Evolutionary conservation across 495 filamentous ascomycete species (phyloP).

Genomic region (Tuber borchii): DNA sequence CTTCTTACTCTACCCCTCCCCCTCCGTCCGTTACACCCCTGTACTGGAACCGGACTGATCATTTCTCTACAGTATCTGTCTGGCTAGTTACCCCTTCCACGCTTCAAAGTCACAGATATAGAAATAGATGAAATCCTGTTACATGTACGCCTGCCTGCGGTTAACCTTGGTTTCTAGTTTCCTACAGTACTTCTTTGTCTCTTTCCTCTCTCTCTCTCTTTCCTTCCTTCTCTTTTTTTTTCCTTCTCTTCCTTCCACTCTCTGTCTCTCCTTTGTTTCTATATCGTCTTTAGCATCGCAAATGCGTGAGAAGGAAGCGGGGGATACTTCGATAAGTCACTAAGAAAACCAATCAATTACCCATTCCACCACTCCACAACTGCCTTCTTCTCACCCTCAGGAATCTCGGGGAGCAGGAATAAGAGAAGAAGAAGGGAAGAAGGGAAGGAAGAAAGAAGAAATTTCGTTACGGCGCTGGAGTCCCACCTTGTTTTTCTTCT

Average conservation of each 20-base stretch:
- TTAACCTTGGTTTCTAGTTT: not conserved
- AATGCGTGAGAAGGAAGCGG: not conserved
- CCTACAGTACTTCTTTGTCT: not conserved
- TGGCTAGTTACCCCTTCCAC: not conserved
- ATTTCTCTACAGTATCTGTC: not conserved
- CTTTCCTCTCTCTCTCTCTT: too few relatives aligned
- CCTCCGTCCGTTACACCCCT: not conserved
- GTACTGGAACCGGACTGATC: not conserved
- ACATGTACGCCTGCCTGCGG: not conserved
- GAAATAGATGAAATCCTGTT: not conserved
- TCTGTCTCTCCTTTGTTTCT: too few relatives aligned
- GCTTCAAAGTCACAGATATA: not conserved
- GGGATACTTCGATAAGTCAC: not conserved
- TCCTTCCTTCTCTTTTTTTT: not conserved
- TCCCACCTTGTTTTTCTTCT: not conserved
- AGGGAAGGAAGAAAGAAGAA: not conserved
- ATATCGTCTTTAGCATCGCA: not conserved
- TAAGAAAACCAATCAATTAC: not conserved
- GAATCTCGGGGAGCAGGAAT: not conserved
- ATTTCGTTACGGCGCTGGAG: not conserved
- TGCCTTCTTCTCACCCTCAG: not conserved
- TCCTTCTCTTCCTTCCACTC: too few relatives aligned
- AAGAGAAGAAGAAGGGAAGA: not conserved
- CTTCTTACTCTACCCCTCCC: not conserved
- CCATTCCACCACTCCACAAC: not conserved